Conservation (phyloP, 2,329 filamentous ascomycete genomes). For the Diaporthe aspalathi region DNA sequence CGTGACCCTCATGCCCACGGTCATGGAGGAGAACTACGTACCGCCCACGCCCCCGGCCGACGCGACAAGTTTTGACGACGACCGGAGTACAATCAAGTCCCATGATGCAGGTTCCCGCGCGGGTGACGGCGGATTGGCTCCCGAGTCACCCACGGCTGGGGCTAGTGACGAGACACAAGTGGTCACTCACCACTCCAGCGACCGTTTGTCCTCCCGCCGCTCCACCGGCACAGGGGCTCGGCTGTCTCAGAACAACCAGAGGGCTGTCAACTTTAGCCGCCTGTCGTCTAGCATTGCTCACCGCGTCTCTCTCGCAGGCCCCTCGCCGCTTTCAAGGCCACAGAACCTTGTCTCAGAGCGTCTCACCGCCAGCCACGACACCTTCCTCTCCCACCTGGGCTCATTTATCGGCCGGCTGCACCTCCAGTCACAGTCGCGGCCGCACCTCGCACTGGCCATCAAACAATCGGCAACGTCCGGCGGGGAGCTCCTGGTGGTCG, state of each 20-base stretch:
- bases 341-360: conserved; percentile 86
- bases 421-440: conserved; percentile 89
- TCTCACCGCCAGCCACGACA: conserved; percentile 83
- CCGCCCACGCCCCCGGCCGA: conserved; percentile 75
- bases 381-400: conserved; percentile 88
- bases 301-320: conserved; percentile 80
- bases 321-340: conserved; percentile 70
- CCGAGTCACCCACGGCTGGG: conserved; percentile 41
- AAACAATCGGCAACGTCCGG: conserved; percentile 87
- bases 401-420: conserved; percentile 93
- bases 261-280: conserved; percentile 54
- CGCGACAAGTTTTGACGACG: conserved; percentile 59
- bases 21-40: conserved; percentile 67
- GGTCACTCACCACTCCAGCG: conserved; percentile 53
- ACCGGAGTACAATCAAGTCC: conserved; percentile 45
- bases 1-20: conserved; percentile 70
- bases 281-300: conserved; percentile 72
- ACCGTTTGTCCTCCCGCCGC: conserved; percentile 60
- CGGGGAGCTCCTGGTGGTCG: conserved; percentile 79
- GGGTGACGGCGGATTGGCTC: conserved; percentile 48
- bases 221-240: conserved; percentile 47
- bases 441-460: conserved; percentile 84
- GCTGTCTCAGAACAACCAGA: conserved; percentile 53
- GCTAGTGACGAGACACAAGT: conserved; percentile 50
- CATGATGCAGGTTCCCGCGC: conserved; percentile 56